Evolutionary conservation across 78 protist species (phyloP).

Genomic region (Dictyostelium citrinum): DNA sequence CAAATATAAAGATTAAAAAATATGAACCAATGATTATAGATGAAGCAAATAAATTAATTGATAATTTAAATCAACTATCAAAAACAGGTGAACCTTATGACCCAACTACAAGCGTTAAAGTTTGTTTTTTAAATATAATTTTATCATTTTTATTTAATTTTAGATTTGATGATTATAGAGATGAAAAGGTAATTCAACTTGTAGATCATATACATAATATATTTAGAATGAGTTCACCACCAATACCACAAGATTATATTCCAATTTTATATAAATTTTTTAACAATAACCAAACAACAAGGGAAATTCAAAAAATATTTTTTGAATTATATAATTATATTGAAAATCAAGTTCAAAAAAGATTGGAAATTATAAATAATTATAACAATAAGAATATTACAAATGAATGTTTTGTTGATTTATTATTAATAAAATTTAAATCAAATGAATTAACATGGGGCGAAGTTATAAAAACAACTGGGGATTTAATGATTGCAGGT

Average conservation of each 20-base stretch:
- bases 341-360: neutral
- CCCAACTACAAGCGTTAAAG: neutral
- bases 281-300: neutral
- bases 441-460: neutral
- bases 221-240: neutral
- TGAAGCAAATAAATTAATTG: neutral
- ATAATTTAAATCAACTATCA: neutral
- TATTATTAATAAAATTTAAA: neutral
- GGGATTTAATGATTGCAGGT: neutral
- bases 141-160: neutral
- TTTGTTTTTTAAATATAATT: conserved; percentile 1
- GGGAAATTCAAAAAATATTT: neutral
- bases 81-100: neutral
- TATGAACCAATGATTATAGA: neutral
- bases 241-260: neutral
- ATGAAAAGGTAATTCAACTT: neutral
- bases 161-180: neutral
- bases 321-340: neutral
- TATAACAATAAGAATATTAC: neutral
- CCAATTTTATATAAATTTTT: neutral
- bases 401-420: neutral
- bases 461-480: neutral
- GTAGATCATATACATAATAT: neutral
- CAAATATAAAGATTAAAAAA: neutral
- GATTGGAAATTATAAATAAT: neutral